These are phyloP conservation scores for Fusarium sp. DNA, from an alignment of 2,329 filamentous ascomycete species.

Conservation along the genomic window DNA sequence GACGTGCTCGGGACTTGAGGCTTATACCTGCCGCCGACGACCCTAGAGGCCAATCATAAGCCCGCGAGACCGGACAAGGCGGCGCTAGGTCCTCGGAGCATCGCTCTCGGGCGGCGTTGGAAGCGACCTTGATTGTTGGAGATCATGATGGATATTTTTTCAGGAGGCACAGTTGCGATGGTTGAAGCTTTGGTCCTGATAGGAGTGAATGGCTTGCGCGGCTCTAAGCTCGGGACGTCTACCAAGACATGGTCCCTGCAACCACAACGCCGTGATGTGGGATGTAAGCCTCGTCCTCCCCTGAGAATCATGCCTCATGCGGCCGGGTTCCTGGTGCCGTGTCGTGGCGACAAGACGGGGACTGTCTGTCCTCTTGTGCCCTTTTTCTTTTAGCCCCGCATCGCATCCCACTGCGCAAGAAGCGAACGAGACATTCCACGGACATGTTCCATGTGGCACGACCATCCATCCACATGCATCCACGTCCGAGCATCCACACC, in stretches of 20 bases:
- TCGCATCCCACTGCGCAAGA: conserved; percentile 16
- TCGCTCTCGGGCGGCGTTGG: conserved; percentile 41
- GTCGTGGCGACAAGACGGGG: conserved; percentile 16
- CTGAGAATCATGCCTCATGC: conserved; percentile 7
- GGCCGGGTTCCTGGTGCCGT: conserved; percentile 15
- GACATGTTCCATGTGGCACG: conserved; percentile 32
- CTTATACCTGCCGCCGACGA: conserved; percentile 46
- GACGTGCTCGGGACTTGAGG: conserved; percentile 51
- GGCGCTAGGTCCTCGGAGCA: conserved; percentile 43
- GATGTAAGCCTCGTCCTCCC: conserved; percentile 18
- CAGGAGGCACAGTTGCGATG: neutral
- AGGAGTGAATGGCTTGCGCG: neutral
- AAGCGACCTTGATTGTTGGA: conserved; percentile 1
- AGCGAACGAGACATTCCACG: conserved; percentile 25
- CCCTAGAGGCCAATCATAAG: conserved; percentile 42
- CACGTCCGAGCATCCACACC: conserved; percentile 10
- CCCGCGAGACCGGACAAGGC: conserved; percentile 12
- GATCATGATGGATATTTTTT: conserved; percentile 33
- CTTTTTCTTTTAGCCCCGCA: conserved; percentile 29
- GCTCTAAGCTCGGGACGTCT: neutral
- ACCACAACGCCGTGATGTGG: conserved; percentile 7
- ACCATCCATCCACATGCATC: conserved; percentile 20
- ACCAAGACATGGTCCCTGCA: neutral
- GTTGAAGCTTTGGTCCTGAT: neutral
- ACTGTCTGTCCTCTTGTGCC: conserved; percentile 16